A percentile compares a stretch with the other conserved stretches of the same genome.
Evolutionary conservation across 1,284 basidiomycete species (phyloP).

Genomic region (Mycena citricolor): DNA sequence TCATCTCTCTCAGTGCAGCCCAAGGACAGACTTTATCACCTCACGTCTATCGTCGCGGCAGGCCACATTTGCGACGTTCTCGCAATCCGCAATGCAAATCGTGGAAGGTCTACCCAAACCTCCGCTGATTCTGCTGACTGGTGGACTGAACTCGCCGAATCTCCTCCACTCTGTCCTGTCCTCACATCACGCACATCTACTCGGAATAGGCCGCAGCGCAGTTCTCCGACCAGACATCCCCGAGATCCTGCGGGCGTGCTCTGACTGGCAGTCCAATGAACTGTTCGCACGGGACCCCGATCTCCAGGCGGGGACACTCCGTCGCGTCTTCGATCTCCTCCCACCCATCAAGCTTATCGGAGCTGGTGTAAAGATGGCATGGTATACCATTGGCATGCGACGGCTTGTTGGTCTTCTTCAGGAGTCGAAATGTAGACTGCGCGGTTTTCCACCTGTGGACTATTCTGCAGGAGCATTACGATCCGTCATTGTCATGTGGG

Average conservation of each 20-base stretch:
- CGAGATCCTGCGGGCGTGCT: constrained; percentile 30
- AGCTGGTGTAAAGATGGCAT: constrained; percentile 53
- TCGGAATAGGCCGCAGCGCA: constrained; percentile 76
- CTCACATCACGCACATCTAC: constrained; percentile 62
- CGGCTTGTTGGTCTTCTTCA: constrained; percentile 3
- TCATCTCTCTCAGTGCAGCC: not conserved
- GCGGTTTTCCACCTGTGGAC: too few relatives aligned
- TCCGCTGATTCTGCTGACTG: constrained; percentile 78
- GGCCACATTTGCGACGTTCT: constrained; percentile 61
- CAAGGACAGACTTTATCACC: constrained; percentile 44
- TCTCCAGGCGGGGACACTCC: constrained; percentile 25
- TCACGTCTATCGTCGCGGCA: constrained; percentile 43
- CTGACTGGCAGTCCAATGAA: constrained; percentile 21
- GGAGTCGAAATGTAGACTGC: too few relatives aligned
- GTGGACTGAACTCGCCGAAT: constrained; percentile 67
- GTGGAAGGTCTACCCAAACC: constrained; percentile 34
- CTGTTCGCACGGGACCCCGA: constrained; percentile 44
- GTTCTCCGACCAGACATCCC: constrained; percentile 68
- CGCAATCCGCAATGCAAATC: constrained; percentile 48
- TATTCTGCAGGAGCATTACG: constrained; percentile 10
- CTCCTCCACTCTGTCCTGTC: constrained; percentile 57
- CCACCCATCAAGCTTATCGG: constrained; percentile 54
- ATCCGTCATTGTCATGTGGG: constrained; percentile 18
- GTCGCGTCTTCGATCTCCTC: constrained; percentile 25
- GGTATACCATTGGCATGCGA: constrained; percentile 59